Conservation (phyloP, 2,329 filamentous ascomycete species). For the Pseudogymnoascus sp. region DNA sequence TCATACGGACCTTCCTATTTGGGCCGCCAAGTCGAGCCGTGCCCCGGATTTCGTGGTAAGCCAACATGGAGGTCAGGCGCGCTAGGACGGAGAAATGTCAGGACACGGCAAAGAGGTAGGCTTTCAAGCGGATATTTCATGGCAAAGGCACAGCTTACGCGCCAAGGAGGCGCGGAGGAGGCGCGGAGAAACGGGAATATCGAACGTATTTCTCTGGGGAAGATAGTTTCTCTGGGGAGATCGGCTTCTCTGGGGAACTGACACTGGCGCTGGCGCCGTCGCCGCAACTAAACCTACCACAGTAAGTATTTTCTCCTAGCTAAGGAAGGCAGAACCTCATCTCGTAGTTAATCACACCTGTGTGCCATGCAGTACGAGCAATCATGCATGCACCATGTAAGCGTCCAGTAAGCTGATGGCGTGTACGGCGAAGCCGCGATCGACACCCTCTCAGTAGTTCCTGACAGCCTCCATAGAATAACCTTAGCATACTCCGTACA, state of each 20-base stretch:
- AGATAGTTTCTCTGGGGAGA: neutral
- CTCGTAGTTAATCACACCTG: neutral
- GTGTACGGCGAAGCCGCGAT: neutral
- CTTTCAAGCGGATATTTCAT: neutral
- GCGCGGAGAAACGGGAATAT: neutral
- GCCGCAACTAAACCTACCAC: neutral
- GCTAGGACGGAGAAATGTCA: neutral
- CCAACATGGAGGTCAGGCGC: neutral
- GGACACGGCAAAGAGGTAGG: neutral
- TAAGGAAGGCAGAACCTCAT: neutral
- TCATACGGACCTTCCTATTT: neutral
- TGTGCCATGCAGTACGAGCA: neutral
- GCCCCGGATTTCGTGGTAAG: slow-evolving; percentile 2
- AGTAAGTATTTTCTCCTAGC: neutral
- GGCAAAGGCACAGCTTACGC: neutral
- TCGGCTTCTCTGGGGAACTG: neutral
- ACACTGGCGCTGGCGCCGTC: neutral
- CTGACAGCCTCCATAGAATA: slow-evolving; percentile 2
- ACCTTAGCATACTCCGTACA: neutral
- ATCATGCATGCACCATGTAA: neutral
- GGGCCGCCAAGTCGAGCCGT: neutral
- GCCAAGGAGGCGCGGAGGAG: neutral
- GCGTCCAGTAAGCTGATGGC: neutral
- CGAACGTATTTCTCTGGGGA: neutral
- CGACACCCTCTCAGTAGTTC: neutral